These are phyloP conservation scores for Salpingoeca rosetta DNA, from an alignment of 78 protist species.

Conservation along the genomic window DNA sequence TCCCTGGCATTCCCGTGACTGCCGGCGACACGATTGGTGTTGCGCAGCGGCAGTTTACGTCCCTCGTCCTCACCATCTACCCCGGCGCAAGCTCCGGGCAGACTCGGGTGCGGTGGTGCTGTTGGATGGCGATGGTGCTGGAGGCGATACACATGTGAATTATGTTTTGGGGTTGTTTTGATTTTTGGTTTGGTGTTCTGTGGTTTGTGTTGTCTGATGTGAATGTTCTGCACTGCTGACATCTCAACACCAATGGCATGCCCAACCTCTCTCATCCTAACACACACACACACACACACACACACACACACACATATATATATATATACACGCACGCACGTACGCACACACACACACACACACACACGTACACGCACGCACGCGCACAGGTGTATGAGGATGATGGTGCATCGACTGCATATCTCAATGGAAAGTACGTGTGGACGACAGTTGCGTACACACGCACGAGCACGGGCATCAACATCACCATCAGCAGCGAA, in stretches of 20 bases:
- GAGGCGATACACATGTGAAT: no score
- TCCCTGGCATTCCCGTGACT: no score
- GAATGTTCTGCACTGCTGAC: neutral
- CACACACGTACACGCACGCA: neutral
- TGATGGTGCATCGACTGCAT: slow-evolving; percentile 13
- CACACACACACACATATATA: no score
- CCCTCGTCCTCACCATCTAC: slow-evolving; percentile 5
- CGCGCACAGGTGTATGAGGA: slow-evolving; percentile 30
- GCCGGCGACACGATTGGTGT: slow-evolving; percentile 5
- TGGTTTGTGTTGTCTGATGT: no score
- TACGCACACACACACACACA: neutral
- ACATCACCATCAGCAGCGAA: neutral
- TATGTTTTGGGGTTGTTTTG: no score
- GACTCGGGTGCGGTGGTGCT: neutral
- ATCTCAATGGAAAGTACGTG: neutral
- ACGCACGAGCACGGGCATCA: neutral
- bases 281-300: no score
- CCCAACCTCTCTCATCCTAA: neutral
- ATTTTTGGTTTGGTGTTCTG: no score
- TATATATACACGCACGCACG: no score
- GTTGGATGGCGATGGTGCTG: no score
- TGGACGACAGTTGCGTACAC: neutral
- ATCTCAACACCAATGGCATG: neutral
- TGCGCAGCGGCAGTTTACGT: neutral
- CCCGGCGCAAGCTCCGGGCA: neutral